These are phyloP conservation scores for Claviceps capensis DNA, from an alignment of 2,329 filamentous ascomycete genomes.

Conservation along the genomic window DNA sequence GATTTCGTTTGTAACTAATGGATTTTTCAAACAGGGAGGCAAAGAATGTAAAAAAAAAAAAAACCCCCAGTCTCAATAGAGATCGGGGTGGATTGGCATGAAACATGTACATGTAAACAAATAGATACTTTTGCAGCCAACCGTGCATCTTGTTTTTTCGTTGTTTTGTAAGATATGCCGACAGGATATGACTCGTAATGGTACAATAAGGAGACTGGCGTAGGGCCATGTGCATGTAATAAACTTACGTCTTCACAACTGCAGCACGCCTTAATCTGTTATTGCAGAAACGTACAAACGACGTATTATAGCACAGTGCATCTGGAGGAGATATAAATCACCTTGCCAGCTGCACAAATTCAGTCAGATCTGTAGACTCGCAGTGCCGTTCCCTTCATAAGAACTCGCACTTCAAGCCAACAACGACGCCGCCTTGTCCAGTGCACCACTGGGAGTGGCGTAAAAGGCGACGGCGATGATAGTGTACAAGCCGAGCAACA, in stretches of 20 bases:
- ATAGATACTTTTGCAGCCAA: too few relatives aligned
- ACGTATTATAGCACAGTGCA: slow-evolving; percentile 26
- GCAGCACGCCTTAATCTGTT: background rate
- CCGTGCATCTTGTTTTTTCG: too few relatives aligned
- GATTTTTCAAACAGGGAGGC: background rate
- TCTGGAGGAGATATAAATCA: slow-evolving; percentile 37
- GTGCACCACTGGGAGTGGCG: slow-evolving; percentile 34
- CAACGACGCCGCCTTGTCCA: slow-evolving; percentile 21
- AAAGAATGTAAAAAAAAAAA: background rate
- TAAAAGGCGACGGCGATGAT: slow-evolving; percentile 50
- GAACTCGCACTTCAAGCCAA: background rate
- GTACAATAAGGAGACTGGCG: too few relatives aligned
- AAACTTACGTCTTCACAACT: background rate
- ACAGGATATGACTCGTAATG: too few relatives aligned
- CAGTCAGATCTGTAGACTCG: too few relatives aligned
- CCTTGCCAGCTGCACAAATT: too few relatives aligned
- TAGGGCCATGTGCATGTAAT: too few relatives aligned
- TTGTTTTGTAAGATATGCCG: too few relatives aligned
- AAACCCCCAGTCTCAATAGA: background rate
- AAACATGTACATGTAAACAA: too few relatives aligned
- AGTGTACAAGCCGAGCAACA: slow-evolving; percentile 42
- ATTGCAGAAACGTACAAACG: background rate
- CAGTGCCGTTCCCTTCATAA: background rate
- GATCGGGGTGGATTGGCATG: background rate
- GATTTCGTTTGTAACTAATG: too few relatives aligned